phyloP scores from a whole-genome alignment of 2,329 filamentous ascomycete genomes.

The Colletotrichum spinosum region DNA sequence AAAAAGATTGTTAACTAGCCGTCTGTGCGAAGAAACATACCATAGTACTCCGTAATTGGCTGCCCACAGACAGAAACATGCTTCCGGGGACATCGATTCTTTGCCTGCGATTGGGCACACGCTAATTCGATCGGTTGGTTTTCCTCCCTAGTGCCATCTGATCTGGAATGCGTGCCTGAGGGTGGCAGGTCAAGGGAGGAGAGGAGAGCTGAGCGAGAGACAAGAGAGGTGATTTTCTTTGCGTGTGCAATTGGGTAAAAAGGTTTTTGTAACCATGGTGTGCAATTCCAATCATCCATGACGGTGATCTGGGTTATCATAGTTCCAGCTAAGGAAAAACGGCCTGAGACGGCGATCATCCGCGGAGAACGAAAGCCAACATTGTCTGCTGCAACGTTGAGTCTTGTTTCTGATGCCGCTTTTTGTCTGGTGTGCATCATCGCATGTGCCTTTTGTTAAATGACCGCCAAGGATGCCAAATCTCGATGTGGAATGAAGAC shows the following conservation, averaged over 20 bases:
- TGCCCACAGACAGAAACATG: no score
- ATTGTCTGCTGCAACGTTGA: not conserved
- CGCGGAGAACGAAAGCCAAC: not conserved
- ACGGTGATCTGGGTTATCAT: conserved; percentile 1
- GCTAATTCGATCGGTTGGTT: not conserved
- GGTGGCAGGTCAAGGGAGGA: conserved; percentile 3
- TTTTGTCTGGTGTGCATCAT: no score
- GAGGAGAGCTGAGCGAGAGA: not conserved
- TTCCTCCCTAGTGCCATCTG: not conserved
- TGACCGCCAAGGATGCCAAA: no score
- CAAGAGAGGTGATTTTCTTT: no score
- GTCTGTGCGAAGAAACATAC: no score
- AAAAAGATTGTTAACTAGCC: not conserved
- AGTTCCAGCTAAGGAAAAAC: conserved; percentile 14
- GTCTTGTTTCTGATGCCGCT: no score
- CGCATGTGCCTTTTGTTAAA: no score
- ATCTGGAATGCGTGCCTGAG: conserved; percentile 18
- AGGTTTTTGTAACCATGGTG: not conserved
- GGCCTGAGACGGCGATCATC: not conserved
- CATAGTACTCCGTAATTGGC: no score
- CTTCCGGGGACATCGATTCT: no score
- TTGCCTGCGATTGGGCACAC: conserved; percentile 2
- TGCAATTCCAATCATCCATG: not conserved
- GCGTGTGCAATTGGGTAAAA: no score
- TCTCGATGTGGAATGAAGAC: no score